These are phyloP conservation scores for Larix kaempferi DNA, from an alignment of 75 land plant species.

Conservation along the genomic window DNA sequence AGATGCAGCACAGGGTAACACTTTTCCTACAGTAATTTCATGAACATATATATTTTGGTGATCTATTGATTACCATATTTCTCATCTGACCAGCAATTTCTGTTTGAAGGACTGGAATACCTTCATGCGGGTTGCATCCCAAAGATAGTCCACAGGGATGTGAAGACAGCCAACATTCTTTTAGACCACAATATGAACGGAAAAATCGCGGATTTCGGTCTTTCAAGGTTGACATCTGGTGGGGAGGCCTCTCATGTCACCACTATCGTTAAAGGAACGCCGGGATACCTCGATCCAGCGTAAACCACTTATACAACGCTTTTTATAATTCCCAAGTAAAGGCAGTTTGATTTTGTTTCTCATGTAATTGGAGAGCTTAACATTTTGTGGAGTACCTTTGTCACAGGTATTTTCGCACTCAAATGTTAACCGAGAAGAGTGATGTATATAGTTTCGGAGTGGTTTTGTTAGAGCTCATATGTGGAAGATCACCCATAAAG, in stretches of 20 bases:
- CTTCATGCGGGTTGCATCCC: slow-evolving; percentile 9
- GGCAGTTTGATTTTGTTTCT: too few species aligned
- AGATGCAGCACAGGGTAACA: slow-evolving; percentile 4
- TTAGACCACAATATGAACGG: background rate
- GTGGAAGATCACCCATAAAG: slow-evolving; percentile 19
- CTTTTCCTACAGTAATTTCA: too few species aligned
- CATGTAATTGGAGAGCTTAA: too few species aligned
- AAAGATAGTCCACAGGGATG: slow-evolving; percentile 15
- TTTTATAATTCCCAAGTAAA: too few species aligned
- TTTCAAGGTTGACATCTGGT: background rate
- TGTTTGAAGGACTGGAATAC: too few species aligned
- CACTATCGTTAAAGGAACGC: slow-evolving; percentile 8
- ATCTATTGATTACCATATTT: too few species aligned
- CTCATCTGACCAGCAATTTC: background rate
- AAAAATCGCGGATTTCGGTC: slow-evolving; percentile 13
- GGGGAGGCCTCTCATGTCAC: background rate
- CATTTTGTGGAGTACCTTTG: background rate
- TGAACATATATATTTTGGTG: too few species aligned
- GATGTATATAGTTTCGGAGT: slow-evolving; percentile 28
- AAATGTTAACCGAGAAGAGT: slow-evolving; percentile 14
- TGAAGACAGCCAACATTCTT: slow-evolving; percentile 17
- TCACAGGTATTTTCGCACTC: slow-evolving; percentile 14
- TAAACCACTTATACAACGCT: slow-evolving; percentile 8
- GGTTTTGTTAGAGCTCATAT: slow-evolving; percentile 20
- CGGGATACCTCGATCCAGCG: slow-evolving; percentile 14